phyloP scores from a whole-genome alignment of 345 rosid species.

The Aurinia saxatilis region DNA sequence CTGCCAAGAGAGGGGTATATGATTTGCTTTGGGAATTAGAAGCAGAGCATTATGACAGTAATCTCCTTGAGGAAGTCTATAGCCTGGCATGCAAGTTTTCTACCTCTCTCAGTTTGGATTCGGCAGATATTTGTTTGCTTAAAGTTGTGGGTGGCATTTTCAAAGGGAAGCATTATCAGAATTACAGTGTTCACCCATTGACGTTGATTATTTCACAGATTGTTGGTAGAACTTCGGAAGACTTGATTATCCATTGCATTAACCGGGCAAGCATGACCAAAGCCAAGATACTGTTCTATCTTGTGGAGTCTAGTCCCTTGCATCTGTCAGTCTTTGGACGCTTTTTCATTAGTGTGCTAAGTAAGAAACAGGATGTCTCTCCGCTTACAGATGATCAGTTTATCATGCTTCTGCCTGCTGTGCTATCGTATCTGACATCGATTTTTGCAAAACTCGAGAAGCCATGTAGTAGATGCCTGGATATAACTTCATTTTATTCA shows the following conservation, averaged over 20 bases:
- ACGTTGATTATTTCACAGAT: slow-evolving; percentile 43
- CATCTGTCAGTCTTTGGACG: slow-evolving; percentile 65
- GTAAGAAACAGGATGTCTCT: slow-evolving; percentile 21
- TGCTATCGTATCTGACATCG: slow-evolving; percentile 46
- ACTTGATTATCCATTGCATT: slow-evolving; percentile 56
- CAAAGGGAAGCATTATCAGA: slow-evolving; percentile 31
- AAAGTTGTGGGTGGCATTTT: slow-evolving; percentile 43
- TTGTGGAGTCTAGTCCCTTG: slow-evolving; percentile 66
- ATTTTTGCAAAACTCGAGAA: slow-evolving; percentile 37
- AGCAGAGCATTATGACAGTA: slow-evolving; percentile 38
- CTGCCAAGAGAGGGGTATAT: slow-evolving; percentile 31
- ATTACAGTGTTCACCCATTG: slow-evolving; percentile 48
- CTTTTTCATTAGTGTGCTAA: slow-evolving; percentile 33
- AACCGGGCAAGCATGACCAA: slow-evolving; percentile 37
- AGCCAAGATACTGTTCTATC: slow-evolving; percentile 57
- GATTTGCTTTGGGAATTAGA: slow-evolving; percentile 50
- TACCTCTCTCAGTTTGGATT: slow-evolving; percentile 33
- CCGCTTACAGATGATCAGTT: slow-evolving; percentile 49
- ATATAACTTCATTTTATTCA: slow-evolving; percentile 51
- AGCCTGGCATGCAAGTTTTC: slow-evolving; percentile 47
- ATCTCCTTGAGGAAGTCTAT: slow-evolving; percentile 58
- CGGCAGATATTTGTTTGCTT: slow-evolving; percentile 59
- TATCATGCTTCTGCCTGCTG: slow-evolving; percentile 68
- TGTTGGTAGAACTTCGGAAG: slow-evolving; percentile 48
- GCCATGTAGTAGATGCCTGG: slow-evolving; percentile 30